Evolutionary conservation across 495 filamentous ascomycete species (phyloP), one percentile per base, ranked within the genome.

Genomic region (Delitschia confertaspora): DNA sequence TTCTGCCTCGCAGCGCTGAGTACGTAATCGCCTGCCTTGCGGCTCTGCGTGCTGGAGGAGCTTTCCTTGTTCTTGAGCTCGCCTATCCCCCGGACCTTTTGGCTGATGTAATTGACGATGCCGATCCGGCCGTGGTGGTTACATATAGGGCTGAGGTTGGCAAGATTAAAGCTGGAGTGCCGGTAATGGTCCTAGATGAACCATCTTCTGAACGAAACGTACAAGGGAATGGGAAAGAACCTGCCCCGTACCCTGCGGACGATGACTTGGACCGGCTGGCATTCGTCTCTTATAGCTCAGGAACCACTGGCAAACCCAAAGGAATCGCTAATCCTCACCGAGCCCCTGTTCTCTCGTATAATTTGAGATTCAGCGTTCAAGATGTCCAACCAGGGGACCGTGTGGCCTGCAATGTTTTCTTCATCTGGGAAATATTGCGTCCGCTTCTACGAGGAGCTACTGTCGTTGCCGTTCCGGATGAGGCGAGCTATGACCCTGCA

Each of bases 401-500:
- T 1, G 78, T 82, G 8, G 79, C 79, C 14, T 83, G 78, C 54
- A 83, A 83, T 69, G 79, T 82, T 16, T 83, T 81, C 53, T 83
- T 83, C 56, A 64, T 83, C 37, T 83, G 79, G 79, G 79, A 83
- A 47, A 81, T 82, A n/a, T 43, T 83, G 20, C 73, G 79, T 8
- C 79, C 79, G 8, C 63, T 83, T n/a, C 47, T 83, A 33, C 69
- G 79, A 17, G 79, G 79, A 54, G 79, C 78, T 2, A 81, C 79
- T 2, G 77, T 80, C 3, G 69, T 83, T 4, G 65, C 69, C 1
- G 76, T 83, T 9, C 76, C 78, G 1, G 79, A 83, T 36, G 76
- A 82, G 52, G 71, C 65, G 6, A 82, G 78, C 51, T 83, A 82
- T 48, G 79, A 83, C 42, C 79, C 79, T 2, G 70, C 70, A 16